Evolutionary conservation across 1,284 basidiomycete genomes (phyloP), one percentile per base, ranked within the genome.

Genomic region (Cryptococcus amylolentus): DNA sequence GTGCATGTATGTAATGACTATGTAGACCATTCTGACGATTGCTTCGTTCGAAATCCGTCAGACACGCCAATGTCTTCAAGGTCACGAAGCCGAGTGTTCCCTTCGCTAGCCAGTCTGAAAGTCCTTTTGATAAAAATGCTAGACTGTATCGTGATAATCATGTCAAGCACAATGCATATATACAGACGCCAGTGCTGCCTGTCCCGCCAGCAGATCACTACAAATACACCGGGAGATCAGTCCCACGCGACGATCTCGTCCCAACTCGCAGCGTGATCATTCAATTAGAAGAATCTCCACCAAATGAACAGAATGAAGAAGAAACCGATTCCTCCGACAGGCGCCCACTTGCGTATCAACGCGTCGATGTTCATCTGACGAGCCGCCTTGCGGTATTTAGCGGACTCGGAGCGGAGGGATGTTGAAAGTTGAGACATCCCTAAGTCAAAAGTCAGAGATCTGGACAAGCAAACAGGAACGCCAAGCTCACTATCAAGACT

Each of bases 381-480:
- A 27, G 95, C 93, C 14, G 93, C 92, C 78, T 91, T 95, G 57
- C 95, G 85, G 78, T 98, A 99, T 78, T 92, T 98, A 79, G 96
- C 89, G 28, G 93, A 96, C 78, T 99, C 95, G 53, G 94, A 90
- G 49, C 92, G 86, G 48, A 99, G 81, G n/a, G 92, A 96, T 1
- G 89, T 91, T n/a, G 94, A 98, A 62, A 98, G 82, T 72, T 93
- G 89, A 26, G 93, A 97, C 95, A 98, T 98, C 72, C 88, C 91
- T 94, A 65, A 1, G 41, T 13, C 2, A 37, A n/a, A 23, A 16
- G 38, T 47, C n/a, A 18, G 41, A 13, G 20, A 35, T 13, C 27
- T 8, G 14, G n/a, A 12, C 7, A 26, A 20, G 18, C 26, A 18
- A 9, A 26, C 5, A 14, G 42, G 10, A 31, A 8, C 2, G 13